These are phyloP conservation scores for Ceriops tagal DNA, from an alignment of 345 rosid genomes.

Conservation along the genomic window DNA sequence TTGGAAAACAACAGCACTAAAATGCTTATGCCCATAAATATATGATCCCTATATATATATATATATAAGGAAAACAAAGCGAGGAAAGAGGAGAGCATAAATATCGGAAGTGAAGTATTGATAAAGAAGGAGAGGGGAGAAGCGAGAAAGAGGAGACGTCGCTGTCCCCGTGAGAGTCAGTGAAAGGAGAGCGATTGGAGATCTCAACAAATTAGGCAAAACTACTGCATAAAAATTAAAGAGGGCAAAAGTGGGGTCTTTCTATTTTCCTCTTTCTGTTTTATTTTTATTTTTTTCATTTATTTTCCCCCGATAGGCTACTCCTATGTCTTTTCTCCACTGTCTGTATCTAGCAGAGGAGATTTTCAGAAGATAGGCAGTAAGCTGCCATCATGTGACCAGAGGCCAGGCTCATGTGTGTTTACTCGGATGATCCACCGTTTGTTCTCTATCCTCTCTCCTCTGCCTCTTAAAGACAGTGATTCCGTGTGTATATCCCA, in stretches of 20 bases:
- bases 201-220: constrained; percentile 35
- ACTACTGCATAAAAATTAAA: background rate
- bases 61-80: background rate
- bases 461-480: too few relatives aligned
- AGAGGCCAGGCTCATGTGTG: too few relatives aligned
- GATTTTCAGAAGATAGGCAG: too few relatives aligned
- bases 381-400: too few relatives aligned
- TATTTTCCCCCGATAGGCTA: too few relatives aligned
- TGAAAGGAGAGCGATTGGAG: constrained; percentile 26
- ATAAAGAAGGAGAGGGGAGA: constrained; percentile 5
- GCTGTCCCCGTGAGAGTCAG: constrained; percentile 41
- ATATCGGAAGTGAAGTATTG: constrained; percentile 15
- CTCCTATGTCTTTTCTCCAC: too few relatives aligned
- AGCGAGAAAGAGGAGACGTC: constrained; percentile 24
- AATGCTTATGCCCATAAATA: background rate
- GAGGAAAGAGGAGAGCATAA: constrained; percentile 1
- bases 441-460: too few relatives aligned
- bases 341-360: too few relatives aligned
- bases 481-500: too few relatives aligned
- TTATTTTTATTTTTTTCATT: background rate
- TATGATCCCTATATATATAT: background rate
- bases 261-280: background rate
- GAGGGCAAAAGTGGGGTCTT: background rate
- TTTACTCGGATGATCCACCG: too few relatives aligned
- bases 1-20: too few relatives aligned